phyloP scores from a whole-genome alignment of 768 basidiomycete species.

The Leccinum longicurvipes region DNA sequence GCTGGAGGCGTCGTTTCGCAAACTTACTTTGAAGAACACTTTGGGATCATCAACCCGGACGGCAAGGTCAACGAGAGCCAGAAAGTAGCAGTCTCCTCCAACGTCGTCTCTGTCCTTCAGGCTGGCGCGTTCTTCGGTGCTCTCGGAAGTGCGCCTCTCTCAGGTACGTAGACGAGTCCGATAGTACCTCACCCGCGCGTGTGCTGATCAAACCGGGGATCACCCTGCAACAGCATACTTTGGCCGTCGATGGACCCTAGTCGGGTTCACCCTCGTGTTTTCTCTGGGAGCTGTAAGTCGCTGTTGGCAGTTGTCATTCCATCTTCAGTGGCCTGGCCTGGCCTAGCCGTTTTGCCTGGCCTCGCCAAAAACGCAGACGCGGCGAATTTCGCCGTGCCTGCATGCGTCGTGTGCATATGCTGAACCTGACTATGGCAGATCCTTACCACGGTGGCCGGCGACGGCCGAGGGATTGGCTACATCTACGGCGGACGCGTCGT shows the following conservation, averaged over 20 bases:
- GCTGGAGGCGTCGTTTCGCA: conserved; percentile 69
- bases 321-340: conserved; percentile 23
- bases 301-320: background rate
- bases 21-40: conserved; percentile 56
- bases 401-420: background rate
- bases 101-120: conserved; percentile 85
- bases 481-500: conserved; percentile 83
- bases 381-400: background rate
- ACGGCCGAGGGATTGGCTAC: conserved; percentile 53
- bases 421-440: conserved; percentile 39
- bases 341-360: background rate
- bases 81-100: conserved; percentile 62
- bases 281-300: conserved; percentile 60
- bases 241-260: conserved; percentile 63
- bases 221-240: conserved; percentile 43
- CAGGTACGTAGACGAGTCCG: conserved; percentile 47
- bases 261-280: conserved; percentile 63
- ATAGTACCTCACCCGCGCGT: background rate
- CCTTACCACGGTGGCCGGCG: conserved; percentile 64
- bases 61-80: conserved; percentile 39
- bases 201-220: background rate
- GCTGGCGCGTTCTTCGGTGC: conserved; percentile 90
- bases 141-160: conserved; percentile 65
- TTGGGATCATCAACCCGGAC: conserved; percentile 50
- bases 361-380: background rate